These are phyloP conservation scores for Crithidia acanthocephali DNA, from an alignment of 208 protist species.

Conservation along the genomic window DNA sequence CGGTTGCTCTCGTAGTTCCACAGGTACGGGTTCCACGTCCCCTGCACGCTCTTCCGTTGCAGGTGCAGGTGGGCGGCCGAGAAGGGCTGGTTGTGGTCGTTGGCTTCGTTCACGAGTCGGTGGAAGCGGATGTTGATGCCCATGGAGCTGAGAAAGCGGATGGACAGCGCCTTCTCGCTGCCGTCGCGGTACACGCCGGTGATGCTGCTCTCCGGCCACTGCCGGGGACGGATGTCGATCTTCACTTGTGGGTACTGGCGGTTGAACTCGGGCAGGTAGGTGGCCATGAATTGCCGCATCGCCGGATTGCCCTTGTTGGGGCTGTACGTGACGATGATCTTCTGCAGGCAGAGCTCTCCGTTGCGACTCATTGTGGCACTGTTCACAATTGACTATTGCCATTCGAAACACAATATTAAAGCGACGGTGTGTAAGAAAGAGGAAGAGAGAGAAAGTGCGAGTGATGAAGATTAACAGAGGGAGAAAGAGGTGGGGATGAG, in stretches of 20 bases:
- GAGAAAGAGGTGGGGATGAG: too few species aligned
- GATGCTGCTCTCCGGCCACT: slow-evolving; percentile 77
- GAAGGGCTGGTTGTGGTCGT: slow-evolving; percentile 76
- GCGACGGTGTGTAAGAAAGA: not conserved
- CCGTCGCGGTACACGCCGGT: slow-evolving; percentile 89
- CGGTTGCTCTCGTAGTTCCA: slow-evolving; percentile 72
- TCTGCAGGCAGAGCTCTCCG: slow-evolving; percentile 78
- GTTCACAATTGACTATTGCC: not conserved
- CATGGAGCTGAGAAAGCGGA: slow-evolving; percentile 68
- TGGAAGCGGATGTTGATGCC: slow-evolving; percentile 76
- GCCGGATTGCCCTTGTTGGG: slow-evolving; percentile 66
- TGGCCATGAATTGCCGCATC: slow-evolving; percentile 79
- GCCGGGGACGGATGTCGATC: slow-evolving; percentile 77
- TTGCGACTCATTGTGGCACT: slow-evolving; percentile 75
- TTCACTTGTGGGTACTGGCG: slow-evolving; percentile 71
- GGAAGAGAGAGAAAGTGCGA: not conserved
- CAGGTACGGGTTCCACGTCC: slow-evolving; percentile 83
- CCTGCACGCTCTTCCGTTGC: slow-evolving; percentile 77
- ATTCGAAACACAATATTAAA: too few species aligned
- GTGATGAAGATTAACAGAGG: too few species aligned
- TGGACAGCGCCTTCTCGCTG: slow-evolving; percentile 65
- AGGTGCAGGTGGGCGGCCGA: slow-evolving; percentile 61
- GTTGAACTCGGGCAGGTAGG: slow-evolving; percentile 74
- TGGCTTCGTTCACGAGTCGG: slow-evolving; percentile 76
- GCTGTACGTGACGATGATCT: slow-evolving; percentile 86